These are phyloP conservation scores for Viridothelium virens DNA, from an alignment of 495 filamentous ascomycete genomes.

Conservation along the genomic window DNA sequence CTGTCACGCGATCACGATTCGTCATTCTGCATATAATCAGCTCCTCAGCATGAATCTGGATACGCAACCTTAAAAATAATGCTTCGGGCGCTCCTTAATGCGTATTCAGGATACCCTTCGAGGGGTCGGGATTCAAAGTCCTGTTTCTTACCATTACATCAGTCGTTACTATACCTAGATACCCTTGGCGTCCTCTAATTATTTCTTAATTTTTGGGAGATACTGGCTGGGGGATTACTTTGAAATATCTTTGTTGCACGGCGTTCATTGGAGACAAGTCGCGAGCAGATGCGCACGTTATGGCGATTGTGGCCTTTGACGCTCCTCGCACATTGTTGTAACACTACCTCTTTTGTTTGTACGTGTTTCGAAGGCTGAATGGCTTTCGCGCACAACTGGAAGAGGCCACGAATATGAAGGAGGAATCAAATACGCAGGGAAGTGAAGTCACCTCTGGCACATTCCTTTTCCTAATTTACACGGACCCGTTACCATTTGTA, in stretches of 20 bases:
- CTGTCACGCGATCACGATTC: conserved; percentile 9
- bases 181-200: neutral
- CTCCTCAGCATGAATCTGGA: conserved; percentile 16
- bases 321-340: neutral
- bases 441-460: neutral
- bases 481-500: neutral
- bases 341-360: neutral
- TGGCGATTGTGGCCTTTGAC: neutral
- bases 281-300: neutral
- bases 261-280: conserved; percentile 7
- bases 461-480: neutral
- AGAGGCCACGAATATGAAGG: conserved; percentile 2
- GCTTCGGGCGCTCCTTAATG: neutral
- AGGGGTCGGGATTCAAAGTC: neutral
- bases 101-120: conserved; percentile 4
- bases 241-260: neutral
- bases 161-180: conserved; percentile 6
- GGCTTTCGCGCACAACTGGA: conserved; percentile 9
- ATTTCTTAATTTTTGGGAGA: neutral
- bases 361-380: neutral
- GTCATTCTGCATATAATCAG: conserved; percentile 4
- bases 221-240: neutral
- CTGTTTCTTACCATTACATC: neutral
- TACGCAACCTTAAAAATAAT: conserved; percentile 10
- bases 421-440: neutral